A percentile compares a stretch with the other conserved stretches of the same genome.
These are phyloP conservation scores for Claviceps fusiformis DNA, from an alignment of 2,329 filamentous ascomycete species.

Conservation along the genomic window DNA sequence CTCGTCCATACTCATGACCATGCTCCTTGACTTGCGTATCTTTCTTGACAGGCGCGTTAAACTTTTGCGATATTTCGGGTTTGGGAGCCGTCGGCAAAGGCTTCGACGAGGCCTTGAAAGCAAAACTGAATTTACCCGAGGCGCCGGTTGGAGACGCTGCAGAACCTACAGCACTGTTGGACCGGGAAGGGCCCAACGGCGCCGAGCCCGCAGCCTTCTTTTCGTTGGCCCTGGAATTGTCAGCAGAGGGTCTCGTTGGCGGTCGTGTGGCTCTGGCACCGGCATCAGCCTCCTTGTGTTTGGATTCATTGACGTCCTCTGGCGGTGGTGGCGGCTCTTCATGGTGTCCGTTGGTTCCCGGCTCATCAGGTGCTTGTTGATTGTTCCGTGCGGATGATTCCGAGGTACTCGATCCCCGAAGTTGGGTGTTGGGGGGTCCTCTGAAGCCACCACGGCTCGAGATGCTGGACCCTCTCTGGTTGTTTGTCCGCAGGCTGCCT, in stretches of 20 bases:
- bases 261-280: neutral
- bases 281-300: slow-evolving; percentile 1
- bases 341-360: slow-evolving; percentile 9
- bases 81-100: slow-evolving; percentile 43
- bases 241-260: neutral
- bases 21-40: slow-evolving; percentile 12
- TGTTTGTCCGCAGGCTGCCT: slow-evolving; percentile 12
- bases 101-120: slow-evolving; percentile 66
- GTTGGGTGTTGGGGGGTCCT: slow-evolving; percentile 47
- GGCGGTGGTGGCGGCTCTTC: slow-evolving; percentile 4
- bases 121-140: slow-evolving; percentile 75
- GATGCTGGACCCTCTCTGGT: slow-evolving; percentile 41
- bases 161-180: slow-evolving; percentile 24
- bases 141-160: slow-evolving; percentile 31
- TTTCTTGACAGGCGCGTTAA: slow-evolving; percentile 46
- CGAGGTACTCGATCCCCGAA: slow-evolving; percentile 46
- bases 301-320: neutral
- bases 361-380: slow-evolving; percentile 6
- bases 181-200: neutral
- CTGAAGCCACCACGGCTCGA: slow-evolving; percentile 41
- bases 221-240: neutral
- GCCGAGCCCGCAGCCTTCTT: slow-evolving; percentile 5
- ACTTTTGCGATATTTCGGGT: slow-evolving; percentile 52
- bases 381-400: slow-evolving; percentile 10
- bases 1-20: neutral